Conservation (phyloP, 768 basidiomycete genomes). For the Fistulinella prunicolor region DNA sequence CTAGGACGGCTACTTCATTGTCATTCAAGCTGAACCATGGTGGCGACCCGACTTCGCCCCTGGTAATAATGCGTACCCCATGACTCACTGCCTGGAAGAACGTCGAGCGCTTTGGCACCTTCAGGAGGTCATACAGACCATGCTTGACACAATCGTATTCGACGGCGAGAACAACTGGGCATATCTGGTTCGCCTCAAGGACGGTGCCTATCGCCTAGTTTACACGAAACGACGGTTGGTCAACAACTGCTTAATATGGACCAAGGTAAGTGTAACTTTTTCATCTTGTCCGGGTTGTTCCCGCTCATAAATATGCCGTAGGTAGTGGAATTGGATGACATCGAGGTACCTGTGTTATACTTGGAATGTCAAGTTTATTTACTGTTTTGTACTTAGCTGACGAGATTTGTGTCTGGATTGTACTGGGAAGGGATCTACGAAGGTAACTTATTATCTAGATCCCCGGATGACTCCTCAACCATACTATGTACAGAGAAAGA, state of each 20-base stretch:
- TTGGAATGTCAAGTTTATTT: not conserved
- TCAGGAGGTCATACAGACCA: constrained; percentile 32
- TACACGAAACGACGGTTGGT: constrained; percentile 25
- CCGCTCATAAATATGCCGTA: constrained; percentile 11
- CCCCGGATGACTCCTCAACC: not conserved
- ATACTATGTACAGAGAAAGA: constrained; percentile 18
- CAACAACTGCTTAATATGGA: constrained; percentile 27
- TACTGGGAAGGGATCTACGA: constrained; percentile 31
- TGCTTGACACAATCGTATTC: constrained; percentile 30
- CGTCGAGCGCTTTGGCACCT: constrained; percentile 21
- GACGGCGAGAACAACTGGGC: constrained; percentile 35
- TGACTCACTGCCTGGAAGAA: constrained; percentile 13
- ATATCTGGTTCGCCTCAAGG: constrained; percentile 30
- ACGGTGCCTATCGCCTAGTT: constrained; percentile 23
- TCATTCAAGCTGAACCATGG: constrained; percentile 32
- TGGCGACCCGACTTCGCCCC: constrained; percentile 13
- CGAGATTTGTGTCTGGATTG: constrained; percentile 19
- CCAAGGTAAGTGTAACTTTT: constrained; percentile 20
- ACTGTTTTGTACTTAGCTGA: constrained; percentile 19
- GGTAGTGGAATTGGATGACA: constrained; percentile 32
- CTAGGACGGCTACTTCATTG: constrained; percentile 27
- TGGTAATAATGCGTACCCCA: not conserved
- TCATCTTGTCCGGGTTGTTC: not conserved
- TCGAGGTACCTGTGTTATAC: constrained; percentile 20
- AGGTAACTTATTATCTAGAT: constrained; percentile 8